phyloP scores from a whole-genome alignment of 129 eudicot genomes.

The Centaurea solstitialis region DNA sequence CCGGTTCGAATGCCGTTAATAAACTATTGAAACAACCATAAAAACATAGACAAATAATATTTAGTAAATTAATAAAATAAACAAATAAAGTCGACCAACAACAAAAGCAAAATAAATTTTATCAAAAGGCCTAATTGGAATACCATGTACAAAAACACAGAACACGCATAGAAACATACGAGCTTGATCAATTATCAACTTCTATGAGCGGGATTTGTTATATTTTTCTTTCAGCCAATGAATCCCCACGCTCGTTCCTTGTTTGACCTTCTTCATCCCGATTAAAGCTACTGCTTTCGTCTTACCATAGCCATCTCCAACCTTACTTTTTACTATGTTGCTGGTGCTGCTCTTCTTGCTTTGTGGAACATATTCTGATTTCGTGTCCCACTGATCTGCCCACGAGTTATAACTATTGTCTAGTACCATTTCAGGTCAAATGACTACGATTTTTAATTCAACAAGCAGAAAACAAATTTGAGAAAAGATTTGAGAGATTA shows the following conservation, averaged over 20 bases:
- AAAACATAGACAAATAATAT: background rate
- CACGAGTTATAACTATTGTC: constrained; percentile 41
- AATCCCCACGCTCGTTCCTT: constrained; percentile 32
- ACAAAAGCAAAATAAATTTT: background rate
- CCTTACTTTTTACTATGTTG: constrained; percentile 14
- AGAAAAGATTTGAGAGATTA: background rate
- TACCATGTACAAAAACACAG: background rate
- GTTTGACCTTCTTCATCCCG: constrained; percentile 42
- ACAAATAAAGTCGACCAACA: background rate
- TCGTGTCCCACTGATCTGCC: constrained; percentile 51
- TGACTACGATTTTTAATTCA: background rate
- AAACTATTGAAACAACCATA: background rate
- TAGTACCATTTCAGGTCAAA: constrained; percentile 11
- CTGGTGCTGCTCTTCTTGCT: constrained; percentile 20
- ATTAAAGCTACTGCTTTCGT: constrained; percentile 31
- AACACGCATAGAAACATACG: background rate
- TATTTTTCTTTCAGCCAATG: constrained; percentile 42
- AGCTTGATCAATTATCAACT: constrained; percentile 7
- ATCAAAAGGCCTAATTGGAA: background rate
- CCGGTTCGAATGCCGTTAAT: too few relatives aligned
- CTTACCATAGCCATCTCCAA: constrained; percentile 30
- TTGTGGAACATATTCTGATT: constrained; percentile 30
- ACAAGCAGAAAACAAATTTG: background rate
- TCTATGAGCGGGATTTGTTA: constrained; percentile 22
- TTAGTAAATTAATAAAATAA: background rate